Percentiles rank a stretch among this genome's conserved stretches.
Evolutionary conservation across 163 green algal species (phyloP).

Genomic region (Smithsoniella earleae): DNA sequence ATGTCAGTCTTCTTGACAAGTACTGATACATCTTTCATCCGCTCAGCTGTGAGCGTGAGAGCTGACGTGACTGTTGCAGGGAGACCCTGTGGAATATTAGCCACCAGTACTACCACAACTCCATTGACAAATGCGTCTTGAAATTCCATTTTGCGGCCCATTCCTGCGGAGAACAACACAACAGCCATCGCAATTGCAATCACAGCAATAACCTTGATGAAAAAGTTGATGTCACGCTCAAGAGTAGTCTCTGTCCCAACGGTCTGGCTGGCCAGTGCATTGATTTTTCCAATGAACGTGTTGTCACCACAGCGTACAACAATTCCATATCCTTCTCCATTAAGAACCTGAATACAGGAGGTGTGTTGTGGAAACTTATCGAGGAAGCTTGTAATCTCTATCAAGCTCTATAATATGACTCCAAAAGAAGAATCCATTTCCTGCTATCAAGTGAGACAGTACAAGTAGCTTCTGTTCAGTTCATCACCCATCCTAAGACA

Average conservation of each 20-base stretch:
- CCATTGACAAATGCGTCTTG: conserved; percentile 40
- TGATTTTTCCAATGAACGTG: conserved; percentile 65
- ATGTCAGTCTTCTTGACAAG: conserved; percentile 60
- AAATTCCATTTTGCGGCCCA: conserved; percentile 25
- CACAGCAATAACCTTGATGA: conserved; percentile 27
- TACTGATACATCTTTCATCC: conserved; percentile 53
- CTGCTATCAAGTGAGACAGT: too few relatives aligned
- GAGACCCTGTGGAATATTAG: conserved; percentile 53
- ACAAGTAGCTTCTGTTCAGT: too few relatives aligned
- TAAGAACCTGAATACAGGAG: conserved; percentile 32
- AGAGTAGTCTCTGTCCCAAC: background rate
- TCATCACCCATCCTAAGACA: too few relatives aligned
- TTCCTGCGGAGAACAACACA: conserved; percentile 8
- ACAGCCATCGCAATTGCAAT: conserved; percentile 23
- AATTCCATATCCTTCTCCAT: conserved; percentile 39
- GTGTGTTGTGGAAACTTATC: too few relatives aligned
- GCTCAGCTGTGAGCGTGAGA: conserved; percentile 50
- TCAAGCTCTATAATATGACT: too few relatives aligned
- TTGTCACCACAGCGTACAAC: conserved; percentile 45
- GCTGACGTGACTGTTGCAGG: conserved; percentile 55
- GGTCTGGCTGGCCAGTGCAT: conserved; percentile 45
- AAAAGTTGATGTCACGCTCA: conserved; percentile 28
- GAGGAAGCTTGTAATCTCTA: too few relatives aligned
- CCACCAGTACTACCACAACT: conserved; percentile 52
- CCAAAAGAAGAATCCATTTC: too few relatives aligned